Base-by-base conservation (phyloP, 192 early-diverging fungal species). In the Martensiomyces pterosporus region DNA sequence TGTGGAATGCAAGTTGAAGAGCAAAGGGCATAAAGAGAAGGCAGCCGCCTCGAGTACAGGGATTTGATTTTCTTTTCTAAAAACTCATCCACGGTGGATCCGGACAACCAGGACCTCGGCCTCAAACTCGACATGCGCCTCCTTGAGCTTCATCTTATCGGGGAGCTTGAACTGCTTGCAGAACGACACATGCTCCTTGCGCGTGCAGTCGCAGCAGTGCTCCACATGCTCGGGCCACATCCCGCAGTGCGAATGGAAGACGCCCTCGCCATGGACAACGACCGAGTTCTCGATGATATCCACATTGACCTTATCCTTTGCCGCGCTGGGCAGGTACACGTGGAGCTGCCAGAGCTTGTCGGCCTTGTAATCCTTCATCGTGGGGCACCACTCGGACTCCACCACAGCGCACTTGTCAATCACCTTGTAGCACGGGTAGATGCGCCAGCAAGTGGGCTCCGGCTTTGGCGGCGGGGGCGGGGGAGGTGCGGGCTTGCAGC, bases 261-360 rank as follows among this genome's bases (percentile, higher is more conserved):
- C 42, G 36, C 70, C 70, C 35, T 74, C 64, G 35, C 70, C 70
- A 26, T 64, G 70, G 10, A 74, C 52, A 16, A 67, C 64, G 44
- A 74, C 37, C 2, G 47, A 48, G 1, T 46, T 50, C n/a, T 62
- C 64, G 18, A 60, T 25, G 17, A 67, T 51, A 25, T 74, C 70
- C 3, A 74, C 64, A 26, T 57, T 57, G 33, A 74, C 58, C 70
- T 74, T 74, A 55, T 66, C 63, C 59, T 74, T 74, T 39, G 38
- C 64, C 37, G 59, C 70, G 13, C 47, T 52, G 0, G 70, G 70
- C 50, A 74, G 47, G 22, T 74, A 74, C 34, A 57, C 70, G 27
- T 74, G 70, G 35, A 74, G 64, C 59, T 67, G 70, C 70, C 70
- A 74, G 17, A 74, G 35, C 59, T 74, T 74, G 36, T 74, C 70